These are phyloP conservation scores for Stagonosporopsis tanaceti DNA, from an alignment of 2,329 filamentous ascomycete genomes.

Conservation along the genomic window DNA sequence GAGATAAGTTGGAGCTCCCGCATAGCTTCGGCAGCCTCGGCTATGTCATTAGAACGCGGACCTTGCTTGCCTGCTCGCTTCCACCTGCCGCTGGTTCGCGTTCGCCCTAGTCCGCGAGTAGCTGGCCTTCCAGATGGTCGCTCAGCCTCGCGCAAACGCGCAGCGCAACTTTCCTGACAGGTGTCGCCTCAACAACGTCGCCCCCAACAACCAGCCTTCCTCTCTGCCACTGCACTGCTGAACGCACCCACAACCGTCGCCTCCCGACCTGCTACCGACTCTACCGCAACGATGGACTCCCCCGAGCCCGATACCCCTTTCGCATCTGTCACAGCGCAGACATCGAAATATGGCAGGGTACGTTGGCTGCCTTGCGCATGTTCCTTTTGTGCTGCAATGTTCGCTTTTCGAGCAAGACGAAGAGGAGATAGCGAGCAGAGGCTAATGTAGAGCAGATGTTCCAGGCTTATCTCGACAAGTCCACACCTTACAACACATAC, in stretches of 20 bases:
- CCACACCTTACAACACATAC: slow-evolving; percentile 87
- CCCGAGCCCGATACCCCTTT: slow-evolving; percentile 92
- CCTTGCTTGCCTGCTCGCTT: background rate
- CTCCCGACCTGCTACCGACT: background rate
- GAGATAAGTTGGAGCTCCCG: slow-evolving; percentile 9
- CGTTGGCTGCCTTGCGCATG: slow-evolving; percentile 45
- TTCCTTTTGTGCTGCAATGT: background rate
- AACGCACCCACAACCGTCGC: slow-evolving; percentile 2
- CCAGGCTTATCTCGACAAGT: slow-evolving; percentile 92
- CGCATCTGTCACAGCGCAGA: slow-evolving; percentile 86
- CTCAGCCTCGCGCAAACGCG: slow-evolving; percentile 20
- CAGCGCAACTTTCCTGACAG: slow-evolving; percentile 31
- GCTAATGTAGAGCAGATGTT: slow-evolving; percentile 71
- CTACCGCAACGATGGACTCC: slow-evolving; percentile 72
- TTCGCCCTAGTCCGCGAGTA: slow-evolving; percentile 11
- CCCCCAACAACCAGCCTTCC: slow-evolving; percentile 14
- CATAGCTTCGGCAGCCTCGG: slow-evolving; percentile 21
- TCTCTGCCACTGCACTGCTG: background rate
- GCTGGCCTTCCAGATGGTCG: slow-evolving; percentile 2
- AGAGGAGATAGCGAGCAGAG: background rate
- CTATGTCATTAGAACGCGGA: slow-evolving; percentile 14
- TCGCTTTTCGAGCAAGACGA: background rate
- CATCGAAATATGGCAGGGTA: slow-evolving; percentile 76
- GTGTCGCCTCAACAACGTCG: slow-evolving; percentile 36
- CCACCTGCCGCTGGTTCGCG: slow-evolving; percentile 16